Evolutionary conservation across 306 rosid genomes (phyloP).

Genomic region (Vigna trinervia): DNA sequence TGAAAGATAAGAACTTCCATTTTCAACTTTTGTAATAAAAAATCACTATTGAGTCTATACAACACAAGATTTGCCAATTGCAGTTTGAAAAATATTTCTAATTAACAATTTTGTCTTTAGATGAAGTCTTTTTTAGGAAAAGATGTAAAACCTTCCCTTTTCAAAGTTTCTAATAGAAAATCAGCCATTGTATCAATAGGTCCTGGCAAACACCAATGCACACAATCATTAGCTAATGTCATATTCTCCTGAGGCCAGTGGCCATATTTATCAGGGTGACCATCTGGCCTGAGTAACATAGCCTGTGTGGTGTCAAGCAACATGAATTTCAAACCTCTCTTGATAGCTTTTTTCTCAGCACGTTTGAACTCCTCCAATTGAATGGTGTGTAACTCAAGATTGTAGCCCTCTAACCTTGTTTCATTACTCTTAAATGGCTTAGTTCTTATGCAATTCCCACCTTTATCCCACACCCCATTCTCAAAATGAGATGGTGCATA

Average conservation of each 20-base stretch:
- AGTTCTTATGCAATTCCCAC: slow-evolving; percentile 73
- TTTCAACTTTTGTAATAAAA: too few species aligned
- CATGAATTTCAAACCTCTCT: slow-evolving; percentile 63
- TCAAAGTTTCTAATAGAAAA: slow-evolving; percentile 69
- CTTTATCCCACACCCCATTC: slow-evolving; percentile 74
- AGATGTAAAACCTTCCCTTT: slow-evolving; percentile 58
- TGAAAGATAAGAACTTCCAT: too few species aligned
- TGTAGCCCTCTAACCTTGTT: slow-evolving; percentile 50
- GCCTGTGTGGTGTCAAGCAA: slow-evolving; percentile 72
- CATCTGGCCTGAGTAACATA: slow-evolving; percentile 73
- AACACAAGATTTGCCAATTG: neutral
- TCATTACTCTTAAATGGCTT: slow-evolving; percentile 69
- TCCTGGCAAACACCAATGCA: slow-evolving; percentile 86
- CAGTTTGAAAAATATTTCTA: neutral
- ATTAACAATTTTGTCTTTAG: neutral
- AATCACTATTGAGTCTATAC: neutral
- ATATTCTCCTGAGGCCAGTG: slow-evolving; percentile 67
- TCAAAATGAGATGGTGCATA: slow-evolving; percentile 82
- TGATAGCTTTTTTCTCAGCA: slow-evolving; percentile 58
- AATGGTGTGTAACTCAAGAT: slow-evolving; percentile 61
- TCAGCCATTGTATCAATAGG: slow-evolving; percentile 81
- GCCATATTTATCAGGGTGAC: slow-evolving; percentile 79
- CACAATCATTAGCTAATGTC: slow-evolving; percentile 73
- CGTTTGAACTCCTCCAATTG: slow-evolving; percentile 70
- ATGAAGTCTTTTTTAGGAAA: neutral